Conservation (phyloP, 2,329 filamentous ascomycete species). For the Ilyonectria destructans region DNA sequence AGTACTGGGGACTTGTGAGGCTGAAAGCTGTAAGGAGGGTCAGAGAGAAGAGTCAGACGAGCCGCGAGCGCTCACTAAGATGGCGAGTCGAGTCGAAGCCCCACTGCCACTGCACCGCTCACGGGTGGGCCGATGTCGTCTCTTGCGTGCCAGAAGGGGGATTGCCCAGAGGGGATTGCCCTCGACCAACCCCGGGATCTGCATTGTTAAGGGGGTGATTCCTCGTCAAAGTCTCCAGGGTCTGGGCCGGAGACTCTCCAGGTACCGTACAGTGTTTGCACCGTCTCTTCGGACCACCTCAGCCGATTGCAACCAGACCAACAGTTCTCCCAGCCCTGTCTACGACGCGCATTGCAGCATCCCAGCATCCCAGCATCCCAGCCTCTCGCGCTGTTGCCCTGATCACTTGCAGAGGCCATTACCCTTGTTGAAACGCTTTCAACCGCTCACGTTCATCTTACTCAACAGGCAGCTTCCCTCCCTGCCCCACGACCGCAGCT, state of each 20-base stretch:
- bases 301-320: not conserved
- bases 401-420: not conserved
- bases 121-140: constrained; percentile 7
- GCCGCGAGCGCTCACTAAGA: too few relatives aligned
- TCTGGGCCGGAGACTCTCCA: not conserved
- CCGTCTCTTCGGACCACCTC: not conserved
- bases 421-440: not conserved
- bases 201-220: not conserved
- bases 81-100: not conserved
- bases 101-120: not conserved
- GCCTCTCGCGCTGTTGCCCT: not conserved
- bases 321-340: not conserved
- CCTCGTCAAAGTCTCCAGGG: not conserved
- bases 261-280: not conserved
- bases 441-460: not conserved
- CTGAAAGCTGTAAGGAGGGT: constrained; percentile 9
- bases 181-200: not conserved
- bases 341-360: not conserved
- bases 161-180: not conserved
- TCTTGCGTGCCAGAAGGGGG: not conserved
- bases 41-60: constrained; percentile 17
- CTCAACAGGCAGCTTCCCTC: not conserved
- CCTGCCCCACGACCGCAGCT: not conserved
- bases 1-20: constrained; percentile 5
- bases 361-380: not conserved